Evolutionary conservation across 2,329 filamentous ascomycete species (phyloP).

Genomic region (Nigrograna mackinnonii): DNA sequence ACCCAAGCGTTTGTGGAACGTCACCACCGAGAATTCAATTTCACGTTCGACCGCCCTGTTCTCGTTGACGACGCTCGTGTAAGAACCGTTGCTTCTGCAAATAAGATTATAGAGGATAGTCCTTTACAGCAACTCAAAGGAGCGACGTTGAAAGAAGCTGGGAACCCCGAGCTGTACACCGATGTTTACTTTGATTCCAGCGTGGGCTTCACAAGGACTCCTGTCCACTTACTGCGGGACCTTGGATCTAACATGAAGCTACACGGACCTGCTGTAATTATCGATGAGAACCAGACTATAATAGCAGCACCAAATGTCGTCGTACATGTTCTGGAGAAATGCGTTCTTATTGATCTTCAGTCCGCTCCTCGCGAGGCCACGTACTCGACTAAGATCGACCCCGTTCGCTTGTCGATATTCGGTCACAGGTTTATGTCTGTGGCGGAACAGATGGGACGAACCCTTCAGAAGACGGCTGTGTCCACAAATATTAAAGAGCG

Average conservation of each 20-base stretch:
- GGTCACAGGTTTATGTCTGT: neutral
- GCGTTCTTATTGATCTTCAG: too few relatives aligned
- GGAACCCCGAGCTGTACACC: constrained; percentile 26
- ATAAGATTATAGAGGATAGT: constrained; percentile 3
- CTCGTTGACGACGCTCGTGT: constrained; percentile 50
- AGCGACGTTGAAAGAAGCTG: constrained; percentile 15
- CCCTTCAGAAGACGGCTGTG: neutral
- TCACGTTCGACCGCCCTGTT: constrained; percentile 43
- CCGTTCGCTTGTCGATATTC: constrained; percentile 12
- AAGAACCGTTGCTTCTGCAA: constrained; percentile 33
- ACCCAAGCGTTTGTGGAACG: constrained; percentile 35
- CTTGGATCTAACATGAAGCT: too few relatives aligned
- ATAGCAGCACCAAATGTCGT: constrained; percentile 43
- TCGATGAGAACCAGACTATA: constrained; percentile 52
- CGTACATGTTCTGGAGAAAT: constrained; percentile 46
- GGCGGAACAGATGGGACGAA: neutral
- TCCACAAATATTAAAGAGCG: constrained; percentile 1
- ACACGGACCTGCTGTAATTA: constrained; percentile 37
- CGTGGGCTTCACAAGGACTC: too few relatives aligned
- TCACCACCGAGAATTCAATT: constrained; percentile 49
- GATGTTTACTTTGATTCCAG: too few relatives aligned
- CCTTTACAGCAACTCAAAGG: constrained; percentile 28
- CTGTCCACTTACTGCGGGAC: too few relatives aligned
- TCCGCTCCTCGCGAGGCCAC: too few relatives aligned
- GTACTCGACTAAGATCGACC: too few relatives aligned